A percentile compares a stretch with the other conserved stretches of the same genome.
These are phyloP conservation scores for Carnegiea gigantea DNA, from an alignment of 179 eudicot genomes.

Conservation along the genomic window DNA sequence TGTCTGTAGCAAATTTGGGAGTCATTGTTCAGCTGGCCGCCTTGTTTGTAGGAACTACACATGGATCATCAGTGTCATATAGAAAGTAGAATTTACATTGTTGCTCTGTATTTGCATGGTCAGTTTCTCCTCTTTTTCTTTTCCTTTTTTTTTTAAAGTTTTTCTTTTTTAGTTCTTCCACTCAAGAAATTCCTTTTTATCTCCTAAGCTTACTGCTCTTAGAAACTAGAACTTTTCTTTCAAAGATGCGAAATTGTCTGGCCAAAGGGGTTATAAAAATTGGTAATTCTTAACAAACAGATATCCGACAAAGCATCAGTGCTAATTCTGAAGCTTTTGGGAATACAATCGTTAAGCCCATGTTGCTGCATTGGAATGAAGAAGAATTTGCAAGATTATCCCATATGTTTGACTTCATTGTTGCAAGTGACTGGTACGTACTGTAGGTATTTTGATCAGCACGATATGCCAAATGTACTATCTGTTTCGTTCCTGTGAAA, in stretches of 20 bases:
- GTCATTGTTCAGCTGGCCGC: too few relatives aligned
- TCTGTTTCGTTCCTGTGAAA: not conserved
- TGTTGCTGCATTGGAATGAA: slow-evolving; percentile 79
- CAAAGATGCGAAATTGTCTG: not conserved
- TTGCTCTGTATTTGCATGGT: not conserved
- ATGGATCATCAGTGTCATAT: too few relatives aligned
- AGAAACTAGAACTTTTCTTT: not conserved
- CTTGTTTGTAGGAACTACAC: too few relatives aligned
- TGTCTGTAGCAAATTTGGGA: too few relatives aligned
- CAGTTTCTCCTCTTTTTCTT: not conserved
- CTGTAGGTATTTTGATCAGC: slow-evolving; percentile 3
- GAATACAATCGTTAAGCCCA: slow-evolving; percentile 49
- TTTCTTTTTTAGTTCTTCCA: not conserved
- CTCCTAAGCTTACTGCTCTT: not conserved
- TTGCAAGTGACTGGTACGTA: slow-evolving; percentile 90
- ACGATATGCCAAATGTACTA: slow-evolving; percentile 2
- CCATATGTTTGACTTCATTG: slow-evolving; percentile 57
- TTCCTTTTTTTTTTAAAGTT: too few relatives aligned
- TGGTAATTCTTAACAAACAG: slow-evolving; percentile 56
- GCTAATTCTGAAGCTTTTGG: slow-evolving; percentile 61
- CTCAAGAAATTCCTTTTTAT: not conserved
- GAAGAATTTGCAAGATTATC: slow-evolving; percentile 37
- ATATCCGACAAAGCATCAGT: slow-evolving; percentile 68
- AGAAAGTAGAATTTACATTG: not conserved
- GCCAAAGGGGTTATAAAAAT: not conserved